Percentiles rank a stretch among this genome's conserved stretches.
These are phyloP conservation scores for Dictyostelium firmibasis DNA, from an alignment of 78 protist species.

Conservation along the genomic window DNA sequence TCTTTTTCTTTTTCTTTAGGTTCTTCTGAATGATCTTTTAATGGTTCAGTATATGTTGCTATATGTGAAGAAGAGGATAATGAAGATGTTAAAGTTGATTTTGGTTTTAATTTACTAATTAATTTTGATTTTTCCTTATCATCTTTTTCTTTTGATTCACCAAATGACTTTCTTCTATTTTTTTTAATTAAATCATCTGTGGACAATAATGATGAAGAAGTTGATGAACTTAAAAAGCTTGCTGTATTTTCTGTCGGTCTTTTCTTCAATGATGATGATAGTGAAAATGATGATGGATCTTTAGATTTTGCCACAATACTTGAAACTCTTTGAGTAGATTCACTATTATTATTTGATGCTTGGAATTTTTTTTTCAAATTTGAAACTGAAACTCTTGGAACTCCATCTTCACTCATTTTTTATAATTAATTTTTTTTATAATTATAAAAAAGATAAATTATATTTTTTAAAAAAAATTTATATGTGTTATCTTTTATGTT, in stretches of 20 bases:
- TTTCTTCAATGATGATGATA: not conserved
- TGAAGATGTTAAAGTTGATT: constrained; percentile 9
- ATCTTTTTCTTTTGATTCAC: not conserved
- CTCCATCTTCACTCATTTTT: constrained; percentile 4
- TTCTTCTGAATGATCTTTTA: not conserved
- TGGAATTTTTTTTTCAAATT: not conserved
- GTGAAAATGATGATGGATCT: not conserved
- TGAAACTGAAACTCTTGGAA: not conserved
- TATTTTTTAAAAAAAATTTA: too few species aligned
- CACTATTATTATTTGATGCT: not conserved
- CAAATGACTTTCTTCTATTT: constrained; percentile 18
- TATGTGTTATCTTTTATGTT: not conserved
- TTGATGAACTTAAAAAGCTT: not conserved
- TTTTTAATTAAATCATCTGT: constrained; percentile 9
- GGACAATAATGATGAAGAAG: not conserved
- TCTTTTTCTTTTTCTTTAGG: not conserved
- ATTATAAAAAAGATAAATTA: not conserved
- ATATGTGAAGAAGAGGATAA: not conserved
- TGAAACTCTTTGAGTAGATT: not conserved
- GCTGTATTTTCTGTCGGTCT: not conserved
- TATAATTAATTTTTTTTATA: not conserved
- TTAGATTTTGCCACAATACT: constrained; percentile 4
- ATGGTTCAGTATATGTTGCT: not conserved
- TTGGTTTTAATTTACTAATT: not conserved
- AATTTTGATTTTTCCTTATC: not conserved